Evolutionary conservation across 1,284 basidiomycete species (phyloP).

Genomic region (Phylloporus gajari): DNA sequence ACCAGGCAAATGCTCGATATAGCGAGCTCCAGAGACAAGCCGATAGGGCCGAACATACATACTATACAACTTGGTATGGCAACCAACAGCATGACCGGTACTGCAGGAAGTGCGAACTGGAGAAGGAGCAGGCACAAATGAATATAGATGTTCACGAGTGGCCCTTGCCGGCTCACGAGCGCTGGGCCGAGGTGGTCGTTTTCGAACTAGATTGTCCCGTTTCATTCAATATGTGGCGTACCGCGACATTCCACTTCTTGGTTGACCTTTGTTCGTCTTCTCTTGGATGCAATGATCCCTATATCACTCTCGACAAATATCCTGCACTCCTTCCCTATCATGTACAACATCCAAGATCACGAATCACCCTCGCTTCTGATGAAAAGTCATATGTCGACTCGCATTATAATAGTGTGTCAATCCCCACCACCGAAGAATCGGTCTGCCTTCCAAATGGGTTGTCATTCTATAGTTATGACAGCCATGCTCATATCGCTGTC

Average conservation of each 20-base stretch:
- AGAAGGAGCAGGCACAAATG: conserved; percentile 29
- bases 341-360: conserved; percentile 17
- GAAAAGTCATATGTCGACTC: conserved; percentile 48
- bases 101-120: conserved; percentile 46
- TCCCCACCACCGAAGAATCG: conserved; percentile 36
- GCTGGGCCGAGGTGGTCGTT: conserved; percentile 44
- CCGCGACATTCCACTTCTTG: conserved; percentile 51
- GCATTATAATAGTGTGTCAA: conserved; percentile 40
- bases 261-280: conserved; percentile 41
- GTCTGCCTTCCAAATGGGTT: conserved; percentile 48
- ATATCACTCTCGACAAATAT: conserved; percentile 16
- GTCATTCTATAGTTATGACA: conserved; percentile 29
- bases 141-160: conserved; percentile 54
- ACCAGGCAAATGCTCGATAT: conserved; percentile 22
- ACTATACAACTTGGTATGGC: neutral
- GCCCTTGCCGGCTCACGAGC: conserved; percentile 52
- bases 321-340: conserved; percentile 1
- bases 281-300: neutral
- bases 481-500: conserved; percentile 19
- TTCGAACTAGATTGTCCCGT: conserved; percentile 58
- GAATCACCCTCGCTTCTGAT: conserved; percentile 51
- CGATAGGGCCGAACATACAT: conserved; percentile 5
- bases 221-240: conserved; percentile 56
- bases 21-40: conserved; percentile 23
- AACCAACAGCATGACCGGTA: neutral